Evolutionary conservation across 208 protist species (phyloP), one percentile per base, ranked within the genome.

Genomic region (Leishmania lainsoni): DNA sequence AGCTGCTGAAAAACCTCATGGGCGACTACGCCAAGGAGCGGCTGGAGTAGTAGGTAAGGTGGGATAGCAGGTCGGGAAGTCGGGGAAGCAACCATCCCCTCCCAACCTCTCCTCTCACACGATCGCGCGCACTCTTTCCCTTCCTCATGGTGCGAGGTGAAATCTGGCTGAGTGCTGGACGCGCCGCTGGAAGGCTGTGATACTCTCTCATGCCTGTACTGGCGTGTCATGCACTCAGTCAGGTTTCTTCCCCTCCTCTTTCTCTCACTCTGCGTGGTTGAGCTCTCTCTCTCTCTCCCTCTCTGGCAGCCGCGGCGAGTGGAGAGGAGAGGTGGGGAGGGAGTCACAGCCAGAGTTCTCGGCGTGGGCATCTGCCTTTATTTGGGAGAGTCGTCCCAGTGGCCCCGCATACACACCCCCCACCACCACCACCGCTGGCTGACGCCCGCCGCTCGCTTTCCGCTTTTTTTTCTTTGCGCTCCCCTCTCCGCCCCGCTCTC

Each of bases 1-100:
- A 96, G 69, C 75, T 98, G 35, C 81, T 98, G 49, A 87, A 95
- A 51, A 97, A 97, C 77, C 69, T 98, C 9, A 94, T 98, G 88
- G 95, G 95, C 10, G 90, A 97, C 82, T 76, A 88, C 26, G 94
- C 94, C 0, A 90, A 89, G 68, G 94, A 97, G 26, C 89, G 93
- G 49, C 86, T 97, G 4, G 85, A 90, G 51, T 78, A 71, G 49
- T 12, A 12, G 32, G 32, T 45, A 26, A 73, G 17, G 45, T 1
- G 45, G 10, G 63, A 48, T 17, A 2, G 65, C 16, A n/a, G 8
- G 39, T 20, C 17, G 32, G 45, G 35, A 59, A 2, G 35, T 4
- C 5, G 10, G 54, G 8, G 29, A 48, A 56, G 52, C 52, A 20
- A 4, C 12, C 52, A 4, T 56, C 9, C 16, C 12, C 52, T 20